phyloP scores from a whole-genome alignment of 2,329 filamentous ascomycete genomes.

The Xylaria sp. region DNA sequence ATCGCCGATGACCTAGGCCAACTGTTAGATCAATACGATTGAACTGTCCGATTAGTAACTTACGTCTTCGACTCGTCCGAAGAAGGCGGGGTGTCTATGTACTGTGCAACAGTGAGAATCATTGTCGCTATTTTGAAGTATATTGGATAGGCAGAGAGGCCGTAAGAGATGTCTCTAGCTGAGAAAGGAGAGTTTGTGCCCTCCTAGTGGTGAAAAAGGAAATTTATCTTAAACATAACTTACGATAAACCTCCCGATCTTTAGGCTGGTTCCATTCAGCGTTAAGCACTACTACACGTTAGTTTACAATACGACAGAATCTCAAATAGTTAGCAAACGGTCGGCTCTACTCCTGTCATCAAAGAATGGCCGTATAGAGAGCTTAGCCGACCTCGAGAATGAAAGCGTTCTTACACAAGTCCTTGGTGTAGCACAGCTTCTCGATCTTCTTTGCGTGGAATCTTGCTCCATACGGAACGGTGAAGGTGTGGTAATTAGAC shows the following conservation, averaged over 20 bases:
- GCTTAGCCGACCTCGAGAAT: not conserved
- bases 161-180: not conserved
- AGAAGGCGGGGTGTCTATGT: constrained; percentile 87
- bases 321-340: not conserved
- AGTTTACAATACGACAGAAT: not conserved
- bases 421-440: constrained; percentile 82
- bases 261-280: constrained; percentile 86
- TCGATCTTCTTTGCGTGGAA: constrained; percentile 78
- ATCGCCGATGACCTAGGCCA: constrained; percentile 70
- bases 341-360: not conserved
- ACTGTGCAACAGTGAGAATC: constrained; percentile 49
- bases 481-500: constrained; percentile 82
- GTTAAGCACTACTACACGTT: constrained; percentile 67
- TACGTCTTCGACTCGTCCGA: constrained; percentile 75
- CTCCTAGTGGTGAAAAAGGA: not conserved
- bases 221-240: not conserved
- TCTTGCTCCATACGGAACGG: constrained; percentile 71
- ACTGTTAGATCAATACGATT: constrained; percentile 12
- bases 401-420: constrained; percentile 61
- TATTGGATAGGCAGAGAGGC: not conserved
- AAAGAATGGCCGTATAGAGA: no score
- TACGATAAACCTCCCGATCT: constrained; percentile 73
- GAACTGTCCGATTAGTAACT: constrained; percentile 10
- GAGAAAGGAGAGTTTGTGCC: not conserved
- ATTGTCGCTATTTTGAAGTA: not conserved